Evolutionary conservation across 108 stramenopile species (phyloP).

Genomic region (Epipyxis sp.): DNA sequence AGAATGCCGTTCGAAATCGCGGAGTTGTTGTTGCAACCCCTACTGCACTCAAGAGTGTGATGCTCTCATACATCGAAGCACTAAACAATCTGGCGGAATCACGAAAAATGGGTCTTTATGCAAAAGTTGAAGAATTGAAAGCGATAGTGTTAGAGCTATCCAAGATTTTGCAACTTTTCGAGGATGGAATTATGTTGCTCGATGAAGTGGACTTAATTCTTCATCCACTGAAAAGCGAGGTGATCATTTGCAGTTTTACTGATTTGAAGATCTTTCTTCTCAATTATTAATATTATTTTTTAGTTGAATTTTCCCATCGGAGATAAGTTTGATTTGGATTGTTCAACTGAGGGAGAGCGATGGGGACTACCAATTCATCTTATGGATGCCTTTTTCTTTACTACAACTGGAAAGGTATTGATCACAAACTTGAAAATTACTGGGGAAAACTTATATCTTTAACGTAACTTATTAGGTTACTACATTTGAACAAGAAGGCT

Average conservation of each 20-base stretch:
- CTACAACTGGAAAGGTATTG: constrained; percentile 29
- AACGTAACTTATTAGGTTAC: too few species aligned
- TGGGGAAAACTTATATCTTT: too few species aligned
- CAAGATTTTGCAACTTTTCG: constrained; percentile 34
- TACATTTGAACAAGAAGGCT: constrained; percentile 23
- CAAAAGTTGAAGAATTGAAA: constrained; percentile 17
- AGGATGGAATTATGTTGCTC: constrained; percentile 36
- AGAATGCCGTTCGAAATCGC: constrained; percentile 13
- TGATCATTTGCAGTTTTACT: too few species aligned
- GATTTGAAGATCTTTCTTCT: too few species aligned
- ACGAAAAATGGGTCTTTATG: not conserved
- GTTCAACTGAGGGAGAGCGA: constrained; percentile 25
- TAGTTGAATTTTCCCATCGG: constrained; percentile 56
- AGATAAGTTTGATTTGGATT: constrained; percentile 32
- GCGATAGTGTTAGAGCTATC: constrained; percentile 33
- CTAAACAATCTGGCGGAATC: not conserved
- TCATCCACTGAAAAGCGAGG: constrained; percentile 44
- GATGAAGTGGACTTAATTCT: constrained; percentile 54
- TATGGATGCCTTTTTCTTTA: constrained; percentile 40
- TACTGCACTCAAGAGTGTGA: constrained; percentile 37
- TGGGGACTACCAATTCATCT: constrained; percentile 42
- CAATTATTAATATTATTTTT: too few species aligned
- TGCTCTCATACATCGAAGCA: constrained; percentile 38
- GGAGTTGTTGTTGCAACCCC: constrained; percentile 43
- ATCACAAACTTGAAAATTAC: too few species aligned